Base-by-base conservation (phyloP, 495 filamentous ascomycete genomes). In the Chaetomium tenue region DNA sequence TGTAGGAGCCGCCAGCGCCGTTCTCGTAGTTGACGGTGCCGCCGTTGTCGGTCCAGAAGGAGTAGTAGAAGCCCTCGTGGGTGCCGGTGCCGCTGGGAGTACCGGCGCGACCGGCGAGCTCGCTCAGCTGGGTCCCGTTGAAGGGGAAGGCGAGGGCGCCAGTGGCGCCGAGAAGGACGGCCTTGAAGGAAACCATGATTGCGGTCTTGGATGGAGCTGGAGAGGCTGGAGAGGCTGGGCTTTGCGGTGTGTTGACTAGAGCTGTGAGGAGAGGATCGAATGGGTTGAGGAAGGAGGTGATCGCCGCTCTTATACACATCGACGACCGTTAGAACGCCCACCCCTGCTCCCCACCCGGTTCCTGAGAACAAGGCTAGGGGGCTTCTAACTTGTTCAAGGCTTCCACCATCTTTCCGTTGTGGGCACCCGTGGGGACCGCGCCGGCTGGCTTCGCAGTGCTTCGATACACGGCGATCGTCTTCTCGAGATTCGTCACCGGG, bases 21-120 rank as follows among this genome's bases (percentile, higher is more conserved):
- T 88, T 88, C 70, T 76, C 80, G 71, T 87, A 88, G 48, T 73
- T 78, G 6, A 87, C 83, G 59, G 69, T 73, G 50, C 79, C 82
- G 60, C 78, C 79, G 11, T 80, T 79, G 60, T 88, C 80, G 56
- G 83, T 86, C 83, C 84, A 87, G 79, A 83, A 87, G 26, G 79
- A 83, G 69, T 63, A 87, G 74, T 83, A 86, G 72, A 75, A 86
- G 61, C 82, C 83, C 60, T 83, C 81, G 73, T 80, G 76, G 26
- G 73, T 81, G 60, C 85, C 82, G 30, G 80, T 83, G 58, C 75
- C 67, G 48, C 56, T 66, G 46, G 64, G 55, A 15, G 69, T 71
- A 37, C 63, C 63, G 48, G 52, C 65, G 0, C 78, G 76, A 18
- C 66, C 71, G 12, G 65, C 66, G 40, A 79, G 76, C 13, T 73